Base-by-base conservation (phyloP, 139 green algal genomes). In the Microglena sp. region DNA sequence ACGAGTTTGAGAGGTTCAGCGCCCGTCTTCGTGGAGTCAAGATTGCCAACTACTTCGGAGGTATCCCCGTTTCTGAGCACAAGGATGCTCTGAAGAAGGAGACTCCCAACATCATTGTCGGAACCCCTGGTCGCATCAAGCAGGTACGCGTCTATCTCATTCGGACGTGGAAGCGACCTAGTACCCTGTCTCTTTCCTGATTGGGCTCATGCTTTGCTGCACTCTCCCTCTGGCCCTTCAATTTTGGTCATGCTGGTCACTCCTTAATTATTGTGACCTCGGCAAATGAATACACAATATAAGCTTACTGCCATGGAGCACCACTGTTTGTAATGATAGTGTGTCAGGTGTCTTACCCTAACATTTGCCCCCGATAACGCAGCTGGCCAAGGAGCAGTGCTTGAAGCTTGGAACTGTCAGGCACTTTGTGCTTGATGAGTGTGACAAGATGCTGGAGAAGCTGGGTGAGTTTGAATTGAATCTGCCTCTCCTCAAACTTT, bases 361-460 rank as follows among this genome's bases (percentile, higher is more conserved):
- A n/a, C n/a, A n/a, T n/a, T n/a, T n/a, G n/a, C n/a, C n/a, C n/a
- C n/a, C n/a, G n/a, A n/a, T n/a, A n/a, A 7, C 33, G 30, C 78
- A 90, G 83, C 86, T 99, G 26, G 89, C 76, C 1, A 82, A 87
- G 55, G 79, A 96, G 61, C 75, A 75, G 28, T 60, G 68, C 21
- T 79, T 99, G 28, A 89, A 95, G 46, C 75, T 99, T 64, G 81
- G 77, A 45, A 73, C 83, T 64, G 76, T 97, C n/a, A 77, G 85
- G 3, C 88, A 97, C 82, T 99, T 99, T 73, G 81, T 99, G 6
- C 77, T 99, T 15, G 94, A 99, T 69, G 94, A 99, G 85, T 99
- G 94, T 73, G 94, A 99, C 82, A 99, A 99, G 81, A 91, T 97
- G 87, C 85, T 99, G 71, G 92, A 98, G 71, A 90, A 86, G 69